Percentiles rank a stretch among this genome's conserved stretches.
Conservation (phyloP, 2,329 filamentous ascomycete genomes). For the Paracoccidioides brasiliensis region DNA sequence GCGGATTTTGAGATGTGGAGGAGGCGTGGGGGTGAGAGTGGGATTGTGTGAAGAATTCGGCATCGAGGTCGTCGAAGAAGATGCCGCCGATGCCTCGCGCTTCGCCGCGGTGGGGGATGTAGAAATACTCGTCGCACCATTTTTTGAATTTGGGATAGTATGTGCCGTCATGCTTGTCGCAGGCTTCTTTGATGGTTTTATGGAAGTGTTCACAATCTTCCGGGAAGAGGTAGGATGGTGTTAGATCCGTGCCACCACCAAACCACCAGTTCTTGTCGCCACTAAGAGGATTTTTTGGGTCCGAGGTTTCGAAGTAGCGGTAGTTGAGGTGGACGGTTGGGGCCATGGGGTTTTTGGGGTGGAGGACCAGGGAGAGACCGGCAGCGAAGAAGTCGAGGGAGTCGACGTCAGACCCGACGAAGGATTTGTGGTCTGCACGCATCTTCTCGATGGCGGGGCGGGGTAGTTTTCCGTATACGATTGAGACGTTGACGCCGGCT, state of each 20-base stretch:
- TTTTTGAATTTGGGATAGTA: constrained; percentile 95
- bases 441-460: constrained; percentile 82
- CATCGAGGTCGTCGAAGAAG: constrained; percentile 96
- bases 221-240: constrained; percentile 86
- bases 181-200: constrained; percentile 78
- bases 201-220: constrained; percentile 98
- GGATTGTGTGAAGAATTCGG: constrained; percentile 22
- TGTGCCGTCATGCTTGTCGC: constrained; percentile 79
- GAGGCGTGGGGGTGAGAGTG: constrained; percentile 20
- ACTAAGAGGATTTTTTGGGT: constrained; percentile 58
- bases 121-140: constrained; percentile 98
- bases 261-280: constrained; percentile 83
- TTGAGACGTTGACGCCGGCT: constrained; percentile 84
- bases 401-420: constrained; percentile 62
- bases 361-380: constrained; percentile 81
- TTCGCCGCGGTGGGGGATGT: constrained; percentile 81
- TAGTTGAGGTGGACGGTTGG: constrained; percentile 98
- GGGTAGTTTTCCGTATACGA: constrained; percentile 86
- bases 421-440: constrained; percentile 86
- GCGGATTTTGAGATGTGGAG: constrained; percentile 54
- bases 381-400: constrained; percentile 90
- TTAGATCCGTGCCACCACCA: constrained; percentile 86
- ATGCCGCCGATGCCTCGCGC: constrained; percentile 83
- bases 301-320: constrained; percentile 93
- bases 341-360: constrained; percentile 90